Conservation (phyloP, 1,284 basidiomycete genomes). For the Rhodotorula sp. region DNA sequence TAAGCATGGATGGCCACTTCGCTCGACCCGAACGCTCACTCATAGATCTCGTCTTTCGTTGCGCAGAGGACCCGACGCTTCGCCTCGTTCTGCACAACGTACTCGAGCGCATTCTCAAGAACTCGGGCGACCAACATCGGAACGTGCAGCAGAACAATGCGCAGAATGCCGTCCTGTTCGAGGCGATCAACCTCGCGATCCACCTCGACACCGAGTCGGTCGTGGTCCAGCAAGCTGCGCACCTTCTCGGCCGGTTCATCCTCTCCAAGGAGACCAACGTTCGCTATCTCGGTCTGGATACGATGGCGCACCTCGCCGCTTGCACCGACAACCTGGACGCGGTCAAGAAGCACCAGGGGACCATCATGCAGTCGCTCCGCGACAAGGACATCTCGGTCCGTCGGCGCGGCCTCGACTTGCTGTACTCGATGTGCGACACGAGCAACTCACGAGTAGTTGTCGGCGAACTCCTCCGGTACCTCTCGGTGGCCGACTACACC, state of each 20-base stretch:
- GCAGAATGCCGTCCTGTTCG: constrained; percentile 95
- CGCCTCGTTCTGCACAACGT: constrained; percentile 75
- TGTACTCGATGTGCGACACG: constrained; percentile 98
- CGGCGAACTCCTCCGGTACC: constrained; percentile 86
- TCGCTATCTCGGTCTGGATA: constrained; percentile 93
- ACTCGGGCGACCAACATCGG: constrained; percentile 86
- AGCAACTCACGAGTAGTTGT: constrained; percentile 94
- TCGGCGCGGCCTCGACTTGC: constrained; percentile 84
- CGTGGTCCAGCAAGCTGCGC: constrained; percentile 83
- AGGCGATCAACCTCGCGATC: constrained; percentile 95
- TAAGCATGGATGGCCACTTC: constrained; percentile 48
- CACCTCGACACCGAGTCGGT: constrained; percentile 90
- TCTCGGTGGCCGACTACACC: constrained; percentile 91
- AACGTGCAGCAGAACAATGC: constrained; percentile 99
- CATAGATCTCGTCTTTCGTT: background rate
- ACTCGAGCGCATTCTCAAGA: constrained; percentile 85
- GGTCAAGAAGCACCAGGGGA: constrained; percentile 92
- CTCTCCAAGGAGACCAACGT: constrained; percentile 98
- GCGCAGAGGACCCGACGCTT: constrained; percentile 75
- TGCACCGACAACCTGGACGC: constrained; percentile 77
- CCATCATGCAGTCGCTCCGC: constrained; percentile 87
- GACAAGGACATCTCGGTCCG: constrained; percentile 98
- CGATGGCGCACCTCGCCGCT: constrained; percentile 96
- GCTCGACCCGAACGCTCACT: background rate
- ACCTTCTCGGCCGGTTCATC: constrained; percentile 91